Evolutionary conservation across 2,329 filamentous ascomycete species (phyloP).

Genomic region (Penicillium vulpinum): DNA sequence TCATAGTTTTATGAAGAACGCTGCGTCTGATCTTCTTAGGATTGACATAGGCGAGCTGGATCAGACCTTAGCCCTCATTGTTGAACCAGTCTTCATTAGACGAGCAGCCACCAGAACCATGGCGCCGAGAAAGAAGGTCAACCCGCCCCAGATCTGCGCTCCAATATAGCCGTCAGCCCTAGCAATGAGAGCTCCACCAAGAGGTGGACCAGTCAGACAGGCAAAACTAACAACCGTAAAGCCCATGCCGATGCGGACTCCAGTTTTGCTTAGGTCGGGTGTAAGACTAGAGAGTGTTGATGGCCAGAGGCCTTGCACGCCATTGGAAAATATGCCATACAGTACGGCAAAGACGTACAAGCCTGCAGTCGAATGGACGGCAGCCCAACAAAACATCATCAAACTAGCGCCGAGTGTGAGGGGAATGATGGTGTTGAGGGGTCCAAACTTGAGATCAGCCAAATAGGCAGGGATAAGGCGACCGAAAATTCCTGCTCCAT

Average conservation of each 20-base stretch:
- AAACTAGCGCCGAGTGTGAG: conserved; percentile 49
- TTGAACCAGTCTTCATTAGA: conserved; percentile 6
- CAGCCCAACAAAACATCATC: conserved; percentile 59
- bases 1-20: neutral
- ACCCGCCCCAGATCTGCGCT: conserved; percentile 48
- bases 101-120: conserved; percentile 14
- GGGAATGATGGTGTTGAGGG: conserved; percentile 59
- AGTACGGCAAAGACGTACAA: conserved; percentile 48
- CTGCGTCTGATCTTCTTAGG: neutral
- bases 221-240: conserved; percentile 49
- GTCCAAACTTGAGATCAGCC: conserved; percentile 55
- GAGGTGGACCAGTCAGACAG: conserved; percentile 48
- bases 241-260: conserved; percentile 34
- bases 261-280: conserved; percentile 13
- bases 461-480: conserved; percentile 56
- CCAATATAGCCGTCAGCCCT: conserved; percentile 44
- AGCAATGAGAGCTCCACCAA: conserved; percentile 51
- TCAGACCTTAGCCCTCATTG: conserved; percentile 10
- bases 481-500: conserved; percentile 57
- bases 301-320: conserved; percentile 13
- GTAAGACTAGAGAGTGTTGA: conserved; percentile 16
- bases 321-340: conserved; percentile 37
- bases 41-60: neutral
- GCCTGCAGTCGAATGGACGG: conserved; percentile 42
- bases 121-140: conserved; percentile 13